Percentiles rank a stretch among this genome's conserved stretches.
Evolutionary conservation across 75 land plant genomes (phyloP).

Genomic region (Pinus tabuliformis): DNA sequence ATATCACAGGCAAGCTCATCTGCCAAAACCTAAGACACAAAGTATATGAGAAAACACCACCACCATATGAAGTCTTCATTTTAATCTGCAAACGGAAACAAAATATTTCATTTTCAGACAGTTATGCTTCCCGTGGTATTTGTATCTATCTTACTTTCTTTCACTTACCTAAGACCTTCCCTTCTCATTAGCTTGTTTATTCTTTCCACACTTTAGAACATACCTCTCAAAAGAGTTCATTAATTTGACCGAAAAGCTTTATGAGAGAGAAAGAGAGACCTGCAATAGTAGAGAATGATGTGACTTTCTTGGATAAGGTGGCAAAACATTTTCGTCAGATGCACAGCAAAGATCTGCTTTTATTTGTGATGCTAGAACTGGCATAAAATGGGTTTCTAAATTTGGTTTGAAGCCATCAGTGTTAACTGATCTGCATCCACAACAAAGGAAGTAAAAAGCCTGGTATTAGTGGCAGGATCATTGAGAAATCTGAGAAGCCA

Average conservation of each 20-base stretch:
- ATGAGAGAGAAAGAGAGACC: constrained; percentile 31
- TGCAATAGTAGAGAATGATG: constrained; percentile 84
- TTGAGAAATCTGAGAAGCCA: no score
- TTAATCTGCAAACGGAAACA: background rate
- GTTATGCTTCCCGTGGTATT: background rate
- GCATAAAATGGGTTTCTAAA: constrained; percentile 84
- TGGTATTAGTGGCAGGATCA: no score
- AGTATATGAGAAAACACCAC: constrained; percentile 11
- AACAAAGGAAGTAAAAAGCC: background rate
- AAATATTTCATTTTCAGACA: background rate
- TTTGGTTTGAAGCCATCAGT: constrained; percentile 97
- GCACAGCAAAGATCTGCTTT: constrained; percentile 39
- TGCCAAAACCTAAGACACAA: constrained; percentile 60
- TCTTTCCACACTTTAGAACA: background rate
- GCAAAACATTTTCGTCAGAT: constrained; percentile 28
- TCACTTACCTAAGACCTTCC: background rate
- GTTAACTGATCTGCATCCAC: constrained; percentile 70
- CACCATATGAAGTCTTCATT: background rate
- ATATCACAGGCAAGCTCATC: constrained; percentile 62
- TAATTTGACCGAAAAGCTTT: background rate
- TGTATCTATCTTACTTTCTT: background rate
- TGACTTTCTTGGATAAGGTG: constrained; percentile 30
- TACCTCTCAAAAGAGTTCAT: background rate
- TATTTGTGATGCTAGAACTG: constrained; percentile 73
- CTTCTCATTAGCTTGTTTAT: background rate